These are phyloP conservation scores for Mortierella antarctica DNA, from an alignment of 192 early-diverging fungal genomes.

Conservation along the genomic window DNA sequence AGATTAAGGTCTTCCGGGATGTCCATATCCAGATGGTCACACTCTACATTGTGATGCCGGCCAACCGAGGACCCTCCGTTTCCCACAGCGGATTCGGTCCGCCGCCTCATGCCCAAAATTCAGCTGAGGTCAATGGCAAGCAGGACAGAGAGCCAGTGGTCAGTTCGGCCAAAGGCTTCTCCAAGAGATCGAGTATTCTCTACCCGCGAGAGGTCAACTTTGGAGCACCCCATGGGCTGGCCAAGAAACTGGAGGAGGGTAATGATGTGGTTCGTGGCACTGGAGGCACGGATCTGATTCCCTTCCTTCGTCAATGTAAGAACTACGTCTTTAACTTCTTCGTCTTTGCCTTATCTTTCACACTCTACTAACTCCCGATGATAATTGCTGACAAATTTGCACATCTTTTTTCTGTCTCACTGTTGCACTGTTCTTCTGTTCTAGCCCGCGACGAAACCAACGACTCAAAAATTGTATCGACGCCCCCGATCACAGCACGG, in stretches of 20 bases:
- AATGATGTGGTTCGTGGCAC: slow-evolving; percentile 76
- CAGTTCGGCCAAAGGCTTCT: too few species aligned
- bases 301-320: slow-evolving; percentile 77
- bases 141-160: not conserved
- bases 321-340: not conserved
- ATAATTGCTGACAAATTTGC: too few species aligned
- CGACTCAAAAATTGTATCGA: slow-evolving; percentile 45
- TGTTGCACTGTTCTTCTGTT: too few species aligned
- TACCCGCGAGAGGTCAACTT: slow-evolving; percentile 41
- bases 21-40: slow-evolving; percentile 93
- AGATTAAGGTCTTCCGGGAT: slow-evolving; percentile 89
- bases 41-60: slow-evolving; percentile 89
- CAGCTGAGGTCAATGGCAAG: too few species aligned
- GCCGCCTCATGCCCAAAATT: slow-evolving; percentile 23
- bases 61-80: slow-evolving; percentile 74
- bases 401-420: not conserved
- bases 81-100: slow-evolving; percentile 65
- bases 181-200: slow-evolving; percentile 37
- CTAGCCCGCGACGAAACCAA: slow-evolving; percentile 52
- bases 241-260: slow-evolving; percentile 67
- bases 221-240: slow-evolving; percentile 58
- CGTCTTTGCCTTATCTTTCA: slow-evolving; percentile 8
- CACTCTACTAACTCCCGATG: too few species aligned
- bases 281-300: slow-evolving; percentile 90
- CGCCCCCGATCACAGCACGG: slow-evolving; percentile 20